Percentiles rank a stretch among this genome's conserved stretches.
Conservation (phyloP, 768 basidiomycete genomes). For the Crepidotus variabilis region DNA sequence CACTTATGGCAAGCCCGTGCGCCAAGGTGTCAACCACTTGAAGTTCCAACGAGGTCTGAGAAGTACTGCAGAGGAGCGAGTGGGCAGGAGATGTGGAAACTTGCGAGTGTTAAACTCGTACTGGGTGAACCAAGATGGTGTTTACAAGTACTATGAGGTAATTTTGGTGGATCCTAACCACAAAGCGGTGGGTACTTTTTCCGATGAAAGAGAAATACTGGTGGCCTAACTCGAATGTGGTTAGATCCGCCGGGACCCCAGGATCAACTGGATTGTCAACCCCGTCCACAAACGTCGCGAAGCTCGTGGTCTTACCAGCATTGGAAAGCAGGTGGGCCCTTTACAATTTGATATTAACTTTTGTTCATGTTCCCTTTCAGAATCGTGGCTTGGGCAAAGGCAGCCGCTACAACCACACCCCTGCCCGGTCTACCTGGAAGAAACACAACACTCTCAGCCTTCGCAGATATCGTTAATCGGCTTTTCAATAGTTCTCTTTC, state of each 20-base stretch:
- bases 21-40: constrained; percentile 99
- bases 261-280: constrained; percentile 99
- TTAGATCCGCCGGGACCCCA: constrained; percentile 89
- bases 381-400: constrained; percentile 98
- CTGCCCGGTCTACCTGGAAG: constrained; percentile 90
- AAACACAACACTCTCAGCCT: constrained; percentile 97
- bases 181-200: constrained; percentile 68
- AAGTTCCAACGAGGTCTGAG: constrained; percentile 94
- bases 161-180: constrained; percentile 95
- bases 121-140: constrained; percentile 99
- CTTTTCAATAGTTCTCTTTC: constrained; percentile 18
- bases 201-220: background rate
- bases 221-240: constrained; percentile 11
- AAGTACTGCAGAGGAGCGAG: constrained; percentile 96
- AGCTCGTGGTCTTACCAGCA: constrained; percentile 93
- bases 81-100: constrained; percentile 94
- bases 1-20: constrained; percentile 98
- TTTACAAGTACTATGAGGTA: constrained; percentile 99
- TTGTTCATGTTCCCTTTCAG: constrained; percentile 32
- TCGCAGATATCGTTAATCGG: constrained; percentile 77
- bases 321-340: constrained; percentile 85
- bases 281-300: constrained; percentile 99
- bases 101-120: constrained; percentile 96
- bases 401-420: constrained; percentile 89
- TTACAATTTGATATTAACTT: constrained; percentile 2